Base-by-base conservation (phyloP, 768 basidiomycete species). In the Mycena rosella region DNA sequence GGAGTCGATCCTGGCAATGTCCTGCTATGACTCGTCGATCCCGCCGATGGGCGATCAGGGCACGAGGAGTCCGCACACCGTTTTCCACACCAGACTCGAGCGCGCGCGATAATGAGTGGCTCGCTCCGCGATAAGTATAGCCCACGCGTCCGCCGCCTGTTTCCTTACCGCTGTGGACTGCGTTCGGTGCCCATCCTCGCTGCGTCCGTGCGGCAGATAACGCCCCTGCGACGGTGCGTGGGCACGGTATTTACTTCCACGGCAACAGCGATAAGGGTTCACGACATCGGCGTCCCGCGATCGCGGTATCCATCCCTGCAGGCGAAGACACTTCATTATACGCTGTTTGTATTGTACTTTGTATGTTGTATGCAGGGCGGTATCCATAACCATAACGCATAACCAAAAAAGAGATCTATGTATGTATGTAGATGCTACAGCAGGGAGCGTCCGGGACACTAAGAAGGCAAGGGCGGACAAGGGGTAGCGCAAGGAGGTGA, bases 381-480 rank as follows among this genome's bases (percentile, higher is more conserved):
- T 44, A 44, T n/a, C 8, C 42, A 5, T 8, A 8, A 40, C 38
- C 7, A 40, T 40, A 40, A 40, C n/a, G 32, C 32, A 34, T 34
- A 34, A 34, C 32, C 32, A 34, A 44, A 22, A 44, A 8, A 14
- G 11, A 44, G 11, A 44, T 44, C 42, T 44, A 44, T 60, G 61
- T 61, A 57, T 64, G 62, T 65, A 57, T 24, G 58, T 71, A 57
- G 62, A 38, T 67, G 69, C 69, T 71, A 71, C 69, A 71, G 62
- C 29, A 56, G 61, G 22, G 56, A 44, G 68, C 61, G 69, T 70
- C 69, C 69, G 61, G 36, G 52, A 36, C 13, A 64, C 5, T 14
- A 60, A 44, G 42, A 24, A 45, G 26, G 30, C 24, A 38, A 60
- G 38, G 9, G 14, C 4, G 42, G 42, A 5, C n/a, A 22, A 44